A percentile compares a stretch with the other conserved stretches of the same genome.
Evolutionary conservation across 1,284 basidiomycete species (phyloP).

Genomic region (Cystobasidium pallidum): DNA sequence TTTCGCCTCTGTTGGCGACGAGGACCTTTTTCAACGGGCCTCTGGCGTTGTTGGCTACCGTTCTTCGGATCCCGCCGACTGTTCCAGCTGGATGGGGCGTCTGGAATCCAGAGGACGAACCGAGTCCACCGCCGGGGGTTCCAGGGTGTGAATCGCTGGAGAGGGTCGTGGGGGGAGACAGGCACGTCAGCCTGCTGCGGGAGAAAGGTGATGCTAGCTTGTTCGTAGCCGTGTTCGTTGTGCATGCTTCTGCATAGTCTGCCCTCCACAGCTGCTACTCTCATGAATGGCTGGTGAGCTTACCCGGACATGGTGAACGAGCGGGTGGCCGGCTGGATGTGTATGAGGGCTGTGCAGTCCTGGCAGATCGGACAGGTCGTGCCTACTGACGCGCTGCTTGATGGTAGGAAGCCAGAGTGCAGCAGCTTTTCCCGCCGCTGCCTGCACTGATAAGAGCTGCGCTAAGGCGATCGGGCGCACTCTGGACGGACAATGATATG

Average conservation of each 20-base stretch:
- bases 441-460: no score
- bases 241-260: no score
- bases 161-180: neutral
- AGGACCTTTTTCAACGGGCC: slow-evolving; percentile 48
- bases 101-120: slow-evolving; percentile 25
- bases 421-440: no score
- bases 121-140: slow-evolving; percentile 46
- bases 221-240: no score
- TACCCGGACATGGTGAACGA: slow-evolving; percentile 12
- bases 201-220: no score
- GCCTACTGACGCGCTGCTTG: no score
- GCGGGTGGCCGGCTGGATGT: neutral
- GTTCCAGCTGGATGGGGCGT: slow-evolving; percentile 36
- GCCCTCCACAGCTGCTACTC: no score
- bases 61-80: slow-evolving; percentile 32
- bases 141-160: slow-evolving; percentile 36
- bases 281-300: neutral
- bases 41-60: slow-evolving; percentile 34
- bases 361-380: no score
- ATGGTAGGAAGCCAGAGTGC: no score
- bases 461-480: no score
- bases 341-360: neutral
- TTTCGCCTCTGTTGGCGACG: slow-evolving; percentile 97
- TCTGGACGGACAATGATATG: no score
- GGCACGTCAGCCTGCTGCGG: neutral